phyloP scores from a whole-genome alignment of 495 filamentous ascomycete genomes.

The Daldinia loculata region DNA sequence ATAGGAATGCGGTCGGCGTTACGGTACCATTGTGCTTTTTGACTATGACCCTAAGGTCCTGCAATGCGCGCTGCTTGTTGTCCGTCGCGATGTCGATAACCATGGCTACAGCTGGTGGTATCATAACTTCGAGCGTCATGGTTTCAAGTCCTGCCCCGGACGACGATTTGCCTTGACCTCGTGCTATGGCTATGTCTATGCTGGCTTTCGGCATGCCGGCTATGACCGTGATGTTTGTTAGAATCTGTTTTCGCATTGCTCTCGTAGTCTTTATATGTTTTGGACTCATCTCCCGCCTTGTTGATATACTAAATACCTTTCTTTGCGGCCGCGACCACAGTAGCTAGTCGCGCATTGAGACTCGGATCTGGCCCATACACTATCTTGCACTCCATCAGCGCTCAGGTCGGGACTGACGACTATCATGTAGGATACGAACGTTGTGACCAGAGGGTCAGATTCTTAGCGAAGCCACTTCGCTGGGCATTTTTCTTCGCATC shows the following conservation, averaged over 20 bases:
- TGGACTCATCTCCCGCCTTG: not conserved
- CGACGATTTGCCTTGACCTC: conserved; percentile 82
- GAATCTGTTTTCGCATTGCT: not conserved
- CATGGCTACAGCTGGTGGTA: conserved; percentile 78
- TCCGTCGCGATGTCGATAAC: conserved; percentile 84
- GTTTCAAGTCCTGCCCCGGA: conserved; percentile 76
- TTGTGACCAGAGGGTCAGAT: conserved; percentile 63
- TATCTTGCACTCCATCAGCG: conserved; percentile 38
- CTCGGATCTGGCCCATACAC: conserved; percentile 74
- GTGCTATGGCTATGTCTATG: conserved; percentile 84
- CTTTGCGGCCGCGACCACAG: conserved; percentile 79
- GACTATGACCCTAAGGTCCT: conserved; percentile 72
- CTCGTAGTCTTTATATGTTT: too few species aligned
- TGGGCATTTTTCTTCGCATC: conserved; percentile 67
- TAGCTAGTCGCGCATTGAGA: conserved; percentile 76
- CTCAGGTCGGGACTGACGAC: not conserved
- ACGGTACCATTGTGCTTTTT: conserved; percentile 73
- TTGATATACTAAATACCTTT: conserved; percentile 61
- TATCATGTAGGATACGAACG: conserved; percentile 47
- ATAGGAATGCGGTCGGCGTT: conserved; percentile 82
- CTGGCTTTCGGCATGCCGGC: conserved; percentile 80
- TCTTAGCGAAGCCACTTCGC: conserved; percentile 56
- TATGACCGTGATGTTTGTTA: conserved; percentile 35
- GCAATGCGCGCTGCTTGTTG: conserved; percentile 73
- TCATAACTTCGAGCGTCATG: conserved; percentile 81